phyloP scores from a whole-genome alignment of 2,329 filamentous ascomycete species.

The Ascochyta koolunga region DNA sequence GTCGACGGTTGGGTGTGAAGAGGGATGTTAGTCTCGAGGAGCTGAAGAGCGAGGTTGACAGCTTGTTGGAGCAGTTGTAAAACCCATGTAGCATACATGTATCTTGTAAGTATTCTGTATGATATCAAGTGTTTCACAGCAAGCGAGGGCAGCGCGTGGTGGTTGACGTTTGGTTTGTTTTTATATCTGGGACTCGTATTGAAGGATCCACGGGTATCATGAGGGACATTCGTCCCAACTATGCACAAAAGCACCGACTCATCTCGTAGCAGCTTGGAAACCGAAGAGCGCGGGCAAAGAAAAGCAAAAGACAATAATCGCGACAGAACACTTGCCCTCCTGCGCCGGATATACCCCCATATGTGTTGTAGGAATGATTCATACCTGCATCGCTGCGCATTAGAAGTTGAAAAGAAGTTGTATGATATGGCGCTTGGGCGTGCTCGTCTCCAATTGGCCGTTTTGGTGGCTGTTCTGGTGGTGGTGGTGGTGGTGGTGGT shows the following conservation, averaged over 20 bases:
- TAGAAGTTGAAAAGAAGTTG: slow-evolving; percentile 7
- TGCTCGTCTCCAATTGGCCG: background rate
- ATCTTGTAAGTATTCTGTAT: background rate
- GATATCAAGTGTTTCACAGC: background rate
- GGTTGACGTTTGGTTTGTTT: slow-evolving; percentile 27
- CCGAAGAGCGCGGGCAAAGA: slow-evolving; percentile 13
- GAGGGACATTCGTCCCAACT: slow-evolving; percentile 23
- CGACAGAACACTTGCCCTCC: slow-evolving; percentile 2
- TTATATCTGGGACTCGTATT: slow-evolving; percentile 24
- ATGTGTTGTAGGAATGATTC: slow-evolving; percentile 20
- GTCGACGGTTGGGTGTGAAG: slow-evolving; percentile 69
- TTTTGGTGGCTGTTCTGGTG: background rate
- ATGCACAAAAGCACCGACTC: slow-evolving; percentile 23
- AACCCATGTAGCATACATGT: too few species aligned
- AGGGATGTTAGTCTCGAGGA: slow-evolving; percentile 62
- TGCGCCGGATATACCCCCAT: slow-evolving; percentile 12
- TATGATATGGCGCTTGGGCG: background rate
- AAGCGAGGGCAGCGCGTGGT: background rate
- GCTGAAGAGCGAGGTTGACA: slow-evolving; percentile 53
- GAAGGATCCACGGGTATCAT: slow-evolving; percentile 32
- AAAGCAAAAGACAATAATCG: slow-evolving; percentile 12
- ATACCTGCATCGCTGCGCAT: slow-evolving; percentile 19
- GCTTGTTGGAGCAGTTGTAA: slow-evolving; percentile 29
- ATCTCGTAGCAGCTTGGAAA: slow-evolving; percentile 7
- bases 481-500: background rate